Percentiles rank a stretch among this genome's conserved stretches.
phyloP scores from a whole-genome alignment of 2,329 filamentous ascomycete genomes.

The Calonectria naviculata region DNA sequence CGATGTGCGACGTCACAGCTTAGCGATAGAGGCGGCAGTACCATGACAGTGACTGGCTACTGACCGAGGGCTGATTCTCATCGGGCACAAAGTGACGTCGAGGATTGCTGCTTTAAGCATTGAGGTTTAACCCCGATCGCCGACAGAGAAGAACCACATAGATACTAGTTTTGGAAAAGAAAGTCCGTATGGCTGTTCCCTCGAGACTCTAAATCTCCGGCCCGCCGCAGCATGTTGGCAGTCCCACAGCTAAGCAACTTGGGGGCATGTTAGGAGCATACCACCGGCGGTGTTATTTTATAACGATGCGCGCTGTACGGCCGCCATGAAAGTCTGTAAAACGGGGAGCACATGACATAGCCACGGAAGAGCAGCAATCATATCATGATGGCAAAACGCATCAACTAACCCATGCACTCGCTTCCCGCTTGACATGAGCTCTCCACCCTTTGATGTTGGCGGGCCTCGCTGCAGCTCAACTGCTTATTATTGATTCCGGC shows the following conservation, averaged over 20 bases:
- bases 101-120: not conserved
- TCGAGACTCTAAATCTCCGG: not conserved
- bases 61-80: not conserved
- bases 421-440: not conserved
- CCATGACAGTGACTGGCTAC: not conserved
- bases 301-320: not conserved
- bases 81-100: not conserved
- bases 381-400: not conserved
- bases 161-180: not conserved
- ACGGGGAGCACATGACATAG: not conserved
- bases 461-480: not conserved
- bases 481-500: not conserved
- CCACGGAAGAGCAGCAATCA: not conserved
- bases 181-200: not conserved
- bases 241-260: not conserved
- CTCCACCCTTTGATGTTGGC: not conserved
- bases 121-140: not conserved
- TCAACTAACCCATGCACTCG: not conserved
- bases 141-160: not conserved
- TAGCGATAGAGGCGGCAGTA: conserved; percentile 4
- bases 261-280: not conserved
- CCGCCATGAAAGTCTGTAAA: not conserved
- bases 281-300: not conserved
- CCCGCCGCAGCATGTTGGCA: not conserved
- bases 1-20: conserved; percentile 25